Evolutionary conservation across 129 eudicot genomes (phyloP).

Genomic region (Pseudognaphalium luteoalbum): DNA sequence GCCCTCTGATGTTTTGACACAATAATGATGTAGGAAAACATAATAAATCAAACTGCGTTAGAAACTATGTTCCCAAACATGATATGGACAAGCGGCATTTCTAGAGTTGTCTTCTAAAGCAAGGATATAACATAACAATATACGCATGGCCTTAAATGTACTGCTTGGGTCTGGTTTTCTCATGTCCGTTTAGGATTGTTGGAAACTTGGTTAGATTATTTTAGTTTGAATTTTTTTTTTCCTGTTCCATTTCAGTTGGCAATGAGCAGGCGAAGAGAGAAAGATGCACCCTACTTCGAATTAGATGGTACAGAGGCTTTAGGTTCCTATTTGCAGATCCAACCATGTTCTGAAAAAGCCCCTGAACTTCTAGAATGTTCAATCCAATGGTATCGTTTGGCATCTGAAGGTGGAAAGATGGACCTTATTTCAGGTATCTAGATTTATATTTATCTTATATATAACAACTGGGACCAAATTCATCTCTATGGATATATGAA

Average conservation of each 20-base stretch:
- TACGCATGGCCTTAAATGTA: not conserved
- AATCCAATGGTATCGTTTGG: constrained; percentile 82
- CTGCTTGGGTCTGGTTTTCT: constrained; percentile 1
- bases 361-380: constrained; percentile 75
- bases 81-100: not conserved
- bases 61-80: not conserved
- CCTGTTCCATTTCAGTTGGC: constrained; percentile 59
- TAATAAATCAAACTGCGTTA: not conserved
- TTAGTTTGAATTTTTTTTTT: not conserved
- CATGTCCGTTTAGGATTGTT: not conserved
- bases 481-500: not conserved
- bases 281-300: constrained; percentile 46
- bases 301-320: constrained; percentile 77
- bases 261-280: constrained; percentile 57
- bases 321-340: constrained; percentile 77
- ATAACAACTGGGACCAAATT: not conserved
- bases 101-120: constrained; percentile 2
- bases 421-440: constrained; percentile 80
- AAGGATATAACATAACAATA: not conserved
- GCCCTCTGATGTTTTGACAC: not conserved
- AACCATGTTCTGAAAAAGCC: constrained; percentile 52
- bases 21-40: not conserved
- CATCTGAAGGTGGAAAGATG: constrained; percentile 66
- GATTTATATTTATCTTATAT: not conserved
- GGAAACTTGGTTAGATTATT: not conserved